These are phyloP conservation scores for Hippophae tibetana DNA, from an alignment of 306 rosid species.

Conservation along the genomic window DNA sequence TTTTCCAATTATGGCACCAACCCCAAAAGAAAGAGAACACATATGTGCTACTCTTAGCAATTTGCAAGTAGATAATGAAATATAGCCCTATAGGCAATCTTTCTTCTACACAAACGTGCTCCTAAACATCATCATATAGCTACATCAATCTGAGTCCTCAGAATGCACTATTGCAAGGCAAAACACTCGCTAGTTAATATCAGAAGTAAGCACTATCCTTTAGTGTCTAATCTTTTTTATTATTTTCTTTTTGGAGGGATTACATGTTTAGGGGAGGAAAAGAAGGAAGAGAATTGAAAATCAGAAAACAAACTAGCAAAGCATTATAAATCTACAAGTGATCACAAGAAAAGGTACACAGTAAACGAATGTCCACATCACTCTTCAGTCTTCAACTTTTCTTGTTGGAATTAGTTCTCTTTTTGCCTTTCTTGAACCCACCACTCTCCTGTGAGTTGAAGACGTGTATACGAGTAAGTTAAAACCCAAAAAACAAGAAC, in stretches of 20 bases:
- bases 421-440: conserved; percentile 34
- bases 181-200: no score
- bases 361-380: neutral
- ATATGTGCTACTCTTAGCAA: no score
- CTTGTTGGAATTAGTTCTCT: conserved; percentile 45
- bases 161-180: no score
- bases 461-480: conserved; percentile 12
- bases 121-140: no score
- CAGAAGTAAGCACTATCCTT: neutral
- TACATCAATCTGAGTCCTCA: no score
- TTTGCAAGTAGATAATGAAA: no score
- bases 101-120: no score
- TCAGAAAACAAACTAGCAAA: neutral
- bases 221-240: neutral
- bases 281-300: neutral
- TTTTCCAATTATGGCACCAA: no score
- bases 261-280: neutral
- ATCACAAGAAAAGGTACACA: conserved; percentile 15
- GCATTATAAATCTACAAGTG: conserved; percentile 12
- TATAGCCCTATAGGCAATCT: no score
- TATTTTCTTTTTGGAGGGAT: neutral
- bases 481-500: neutral
- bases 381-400: conserved; percentile 22
- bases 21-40: no score
- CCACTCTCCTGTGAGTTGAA: conserved; percentile 57